Evolutionary conservation across 2,329 filamentous ascomycete species (phyloP).

Genomic region (Aspergillus melleus): DNA sequence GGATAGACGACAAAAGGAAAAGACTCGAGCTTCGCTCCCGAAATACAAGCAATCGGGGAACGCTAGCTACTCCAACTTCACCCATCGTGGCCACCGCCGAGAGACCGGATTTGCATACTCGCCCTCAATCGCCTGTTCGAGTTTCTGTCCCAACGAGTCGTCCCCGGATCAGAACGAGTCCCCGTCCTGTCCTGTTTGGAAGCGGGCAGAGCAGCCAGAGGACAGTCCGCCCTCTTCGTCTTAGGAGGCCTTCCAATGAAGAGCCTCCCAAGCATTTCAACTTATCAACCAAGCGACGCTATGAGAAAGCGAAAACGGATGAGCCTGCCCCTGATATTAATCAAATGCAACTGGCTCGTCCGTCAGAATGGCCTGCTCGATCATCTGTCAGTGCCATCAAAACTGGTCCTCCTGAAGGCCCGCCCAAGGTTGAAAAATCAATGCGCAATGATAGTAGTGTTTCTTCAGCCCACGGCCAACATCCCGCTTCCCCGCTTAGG

Average conservation of each 20-base stretch:
- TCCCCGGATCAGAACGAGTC: background rate
- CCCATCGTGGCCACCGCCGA: no score
- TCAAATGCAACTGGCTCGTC: conserved; percentile 37
- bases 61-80: background rate
- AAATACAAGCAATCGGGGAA: background rate
- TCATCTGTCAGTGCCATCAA: conserved; percentile 5
- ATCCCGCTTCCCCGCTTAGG: background rate
- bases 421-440: background rate
- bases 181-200: conserved; percentile 21
- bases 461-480: background rate
- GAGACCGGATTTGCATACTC: background rate
- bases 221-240: background rate
- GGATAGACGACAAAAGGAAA: conserved; percentile 30
- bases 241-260: conserved; percentile 7
- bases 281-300: conserved; percentile 28
- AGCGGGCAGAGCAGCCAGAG: conserved; percentile 1
- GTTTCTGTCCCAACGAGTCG: background rate
- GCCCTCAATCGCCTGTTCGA: background rate
- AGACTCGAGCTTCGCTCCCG: conserved; percentile 18
- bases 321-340: conserved; percentile 39
- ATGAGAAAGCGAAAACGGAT: conserved; percentile 31
- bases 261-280: conserved; percentile 18
- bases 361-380: conserved; percentile 30
- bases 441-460: background rate
- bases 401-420: background rate